Evolutionary conservation across 2,329 filamentous ascomycete species (phyloP).

Genomic region (Xylaria sp.): DNA sequence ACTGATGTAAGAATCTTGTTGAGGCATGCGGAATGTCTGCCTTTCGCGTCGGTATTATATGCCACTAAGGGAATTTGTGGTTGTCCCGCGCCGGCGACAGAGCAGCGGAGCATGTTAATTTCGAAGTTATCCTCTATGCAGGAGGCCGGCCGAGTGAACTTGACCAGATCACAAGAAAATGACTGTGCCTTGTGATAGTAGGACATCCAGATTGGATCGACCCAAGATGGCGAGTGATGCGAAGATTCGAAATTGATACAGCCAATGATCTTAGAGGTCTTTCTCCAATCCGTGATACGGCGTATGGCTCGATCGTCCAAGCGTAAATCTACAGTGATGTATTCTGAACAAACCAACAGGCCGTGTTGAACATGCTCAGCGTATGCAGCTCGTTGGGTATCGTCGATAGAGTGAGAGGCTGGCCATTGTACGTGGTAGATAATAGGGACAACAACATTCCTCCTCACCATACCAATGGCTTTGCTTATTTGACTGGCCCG

Average conservation of each 20-base stretch:
- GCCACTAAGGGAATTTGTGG: slow-evolving; percentile 66
- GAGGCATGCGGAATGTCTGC: slow-evolving; percentile 73
- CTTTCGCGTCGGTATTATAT: slow-evolving; percentile 72
- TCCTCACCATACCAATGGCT: slow-evolving; percentile 68
- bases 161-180: slow-evolving; percentile 70
- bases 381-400: slow-evolving; percentile 55
- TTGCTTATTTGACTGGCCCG: slow-evolving; percentile 65
- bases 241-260: slow-evolving; percentile 58
- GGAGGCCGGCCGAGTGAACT: slow-evolving; percentile 67
- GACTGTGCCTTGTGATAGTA: slow-evolving; percentile 68
- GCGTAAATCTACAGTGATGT: slow-evolving; percentile 69
- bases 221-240: slow-evolving; percentile 62
- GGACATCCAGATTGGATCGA: slow-evolving; percentile 63
- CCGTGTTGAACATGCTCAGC: slow-evolving; percentile 68
- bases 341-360: slow-evolving; percentile 71
- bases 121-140: slow-evolving; percentile 72
- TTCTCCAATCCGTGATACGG: slow-evolving; percentile 62
- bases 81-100: slow-evolving; percentile 57
- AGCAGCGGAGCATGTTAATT: slow-evolving; percentile 65
- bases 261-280: slow-evolving; percentile 71
- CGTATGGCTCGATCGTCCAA: slow-evolving; percentile 63
- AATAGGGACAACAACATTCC: slow-evolving; percentile 70
- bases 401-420: slow-evolving; percentile 40
- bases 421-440: slow-evolving; percentile 63
- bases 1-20: slow-evolving; percentile 74